phyloP scores from a whole-genome alignment of 495 filamentous ascomycete genomes.

The Parathielavia hyrcaniae region DNA sequence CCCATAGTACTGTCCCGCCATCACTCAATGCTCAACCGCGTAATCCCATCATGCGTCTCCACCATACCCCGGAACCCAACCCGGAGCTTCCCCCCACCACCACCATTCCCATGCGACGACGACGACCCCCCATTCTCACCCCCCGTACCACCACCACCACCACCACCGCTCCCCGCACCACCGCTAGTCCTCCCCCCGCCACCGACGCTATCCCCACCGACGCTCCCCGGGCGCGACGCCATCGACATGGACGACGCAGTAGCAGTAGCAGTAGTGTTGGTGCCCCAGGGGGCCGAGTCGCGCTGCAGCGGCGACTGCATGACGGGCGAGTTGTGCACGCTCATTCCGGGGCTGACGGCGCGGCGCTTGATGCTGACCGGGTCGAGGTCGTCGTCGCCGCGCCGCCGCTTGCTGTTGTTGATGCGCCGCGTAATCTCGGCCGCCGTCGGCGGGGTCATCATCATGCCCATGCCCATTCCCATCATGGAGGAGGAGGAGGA shows the following conservation, averaged over 20 bases:
- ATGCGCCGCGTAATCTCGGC: conserved; percentile 62
- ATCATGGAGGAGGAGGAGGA: too few relatives aligned
- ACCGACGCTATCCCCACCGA: conserved; percentile 42
- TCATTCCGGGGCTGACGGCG: conserved; percentile 89
- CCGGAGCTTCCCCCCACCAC: conserved; percentile 32
- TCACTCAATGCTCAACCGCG: conserved; percentile 74
- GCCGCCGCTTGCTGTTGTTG: conserved; percentile 72
- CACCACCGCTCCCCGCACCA: conserved; percentile 21
- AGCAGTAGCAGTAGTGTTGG: too few relatives aligned
- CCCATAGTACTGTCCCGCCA: background rate
- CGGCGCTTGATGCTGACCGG: conserved; percentile 83
- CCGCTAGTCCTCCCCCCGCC: conserved; percentile 21
- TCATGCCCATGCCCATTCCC: background rate
- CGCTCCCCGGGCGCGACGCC: conserved; percentile 52
- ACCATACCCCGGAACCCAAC: conserved; percentile 92
- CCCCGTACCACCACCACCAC: conserved; percentile 20
- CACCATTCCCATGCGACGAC: background rate
- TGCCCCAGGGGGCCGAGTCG: conserved; percentile 67
- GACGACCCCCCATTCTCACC: conserved; percentile 11
- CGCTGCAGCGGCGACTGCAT: conserved; percentile 72
- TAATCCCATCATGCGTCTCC: conserved; percentile 90
- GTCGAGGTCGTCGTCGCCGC: conserved; percentile 88
- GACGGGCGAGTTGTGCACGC: conserved; percentile 83
- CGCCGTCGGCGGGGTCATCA: conserved; percentile 43
- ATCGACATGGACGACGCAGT: background rate